These are phyloP conservation scores for Phialophora chinensis DNA, from an alignment of 2,329 filamentous ascomycete species.

Conservation along the genomic window DNA sequence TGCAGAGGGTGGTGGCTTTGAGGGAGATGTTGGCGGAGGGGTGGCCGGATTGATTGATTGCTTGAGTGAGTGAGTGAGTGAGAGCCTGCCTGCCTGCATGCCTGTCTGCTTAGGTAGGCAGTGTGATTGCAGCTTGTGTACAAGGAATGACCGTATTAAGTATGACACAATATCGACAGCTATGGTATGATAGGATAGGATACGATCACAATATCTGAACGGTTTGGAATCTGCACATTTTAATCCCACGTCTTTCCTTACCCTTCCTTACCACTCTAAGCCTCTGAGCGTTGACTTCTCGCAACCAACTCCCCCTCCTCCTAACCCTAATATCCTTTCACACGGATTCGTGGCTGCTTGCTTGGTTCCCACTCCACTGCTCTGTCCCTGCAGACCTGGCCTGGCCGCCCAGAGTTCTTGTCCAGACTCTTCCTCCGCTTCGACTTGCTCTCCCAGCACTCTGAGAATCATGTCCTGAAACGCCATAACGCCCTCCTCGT, in stretches of 20 bases:
- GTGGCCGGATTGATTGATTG: too few species aligned
- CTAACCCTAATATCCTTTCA: constrained; percentile 10
- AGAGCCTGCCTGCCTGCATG: too few species aligned
- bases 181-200: not conserved
- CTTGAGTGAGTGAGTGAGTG: too few species aligned
- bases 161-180: too few species aligned
- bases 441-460: constrained; percentile 55
- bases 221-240: not conserved
- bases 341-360: not conserved
- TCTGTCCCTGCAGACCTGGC: constrained; percentile 34
- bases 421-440: constrained; percentile 53
- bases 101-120: too few species aligned
- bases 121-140: too few species aligned
- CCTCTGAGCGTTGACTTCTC: constrained; percentile 4
- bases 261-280: constrained; percentile 5
- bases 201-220: not conserved
- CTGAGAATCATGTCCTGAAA: constrained; percentile 61
- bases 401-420: constrained; percentile 59
- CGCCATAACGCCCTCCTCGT: constrained; percentile 64
- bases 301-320: not conserved
- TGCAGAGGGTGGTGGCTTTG: too few species aligned
- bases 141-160: too few species aligned
- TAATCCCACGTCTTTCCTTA: not conserved
- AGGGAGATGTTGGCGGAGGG: too few species aligned
- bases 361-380: not conserved